Percentiles rank a stretch among this genome's conserved stretches.
Conservation (phyloP, 2,329 filamentous ascomycete genomes). For the Penicillium nordicum region DNA sequence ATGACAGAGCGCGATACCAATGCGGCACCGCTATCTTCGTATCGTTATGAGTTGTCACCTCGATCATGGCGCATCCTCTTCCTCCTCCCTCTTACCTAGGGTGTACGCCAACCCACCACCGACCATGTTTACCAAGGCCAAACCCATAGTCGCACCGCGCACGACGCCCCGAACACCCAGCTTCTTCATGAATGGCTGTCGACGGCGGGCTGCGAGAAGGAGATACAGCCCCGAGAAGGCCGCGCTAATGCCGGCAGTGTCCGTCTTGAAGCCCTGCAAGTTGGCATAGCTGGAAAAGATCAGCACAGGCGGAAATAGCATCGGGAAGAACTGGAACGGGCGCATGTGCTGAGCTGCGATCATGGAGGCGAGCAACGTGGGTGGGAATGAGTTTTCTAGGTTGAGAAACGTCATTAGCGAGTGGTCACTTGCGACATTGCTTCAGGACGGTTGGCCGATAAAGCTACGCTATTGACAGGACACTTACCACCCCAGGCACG, state of each 20-base stretch:
- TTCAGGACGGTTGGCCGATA: not conserved
- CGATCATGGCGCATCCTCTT: slow-evolving; percentile 26
- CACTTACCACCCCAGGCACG: slow-evolving; percentile 45
- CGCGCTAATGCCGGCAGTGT: slow-evolving; percentile 61
- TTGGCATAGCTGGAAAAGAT: slow-evolving; percentile 66
- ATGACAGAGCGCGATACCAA: not conserved
- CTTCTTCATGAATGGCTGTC: slow-evolving; percentile 45
- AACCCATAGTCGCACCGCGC: slow-evolving; percentile 45
- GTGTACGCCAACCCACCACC: slow-evolving; percentile 47
- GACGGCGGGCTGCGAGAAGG: slow-evolving; percentile 59
- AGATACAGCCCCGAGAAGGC: slow-evolving; percentile 65
- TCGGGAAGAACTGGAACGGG: slow-evolving; percentile 63
- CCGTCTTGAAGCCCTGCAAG: slow-evolving; percentile 59
- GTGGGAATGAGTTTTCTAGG: slow-evolving; percentile 61
- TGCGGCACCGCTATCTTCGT: not conserved
- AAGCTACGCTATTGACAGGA: not conserved
- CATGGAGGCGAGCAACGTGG: slow-evolving; percentile 62
- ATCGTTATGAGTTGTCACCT: not conserved
- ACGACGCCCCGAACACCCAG: slow-evolving; percentile 45
- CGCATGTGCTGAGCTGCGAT: slow-evolving; percentile 64
- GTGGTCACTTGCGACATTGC: not conserved
- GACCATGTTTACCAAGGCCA: slow-evolving; percentile 47
- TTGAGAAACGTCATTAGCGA: slow-evolving; percentile 9
- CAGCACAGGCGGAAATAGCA: slow-evolving; percentile 64
- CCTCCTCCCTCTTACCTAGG: slow-evolving; percentile 41